A percentile compares a stretch with the other conserved stretches of the same genome.
phyloP scores from a whole-genome alignment of 352 stramenopile genomes.

The Phytophthora sp. region DNA sequence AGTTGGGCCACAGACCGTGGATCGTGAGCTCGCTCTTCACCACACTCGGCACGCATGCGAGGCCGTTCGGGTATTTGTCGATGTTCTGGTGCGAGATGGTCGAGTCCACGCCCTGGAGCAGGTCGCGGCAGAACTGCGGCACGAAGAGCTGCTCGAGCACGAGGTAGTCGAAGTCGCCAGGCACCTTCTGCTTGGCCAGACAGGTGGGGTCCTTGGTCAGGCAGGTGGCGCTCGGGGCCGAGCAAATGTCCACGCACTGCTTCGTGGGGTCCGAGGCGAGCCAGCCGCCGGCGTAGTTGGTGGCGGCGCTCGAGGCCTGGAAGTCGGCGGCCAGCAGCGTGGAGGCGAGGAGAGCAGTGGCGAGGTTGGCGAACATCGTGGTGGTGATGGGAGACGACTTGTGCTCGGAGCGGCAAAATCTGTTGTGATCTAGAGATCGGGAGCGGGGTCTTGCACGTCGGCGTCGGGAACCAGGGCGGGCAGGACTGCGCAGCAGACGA shows the following conservation, averaged over 20 bases:
- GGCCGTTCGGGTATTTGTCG: conserved; percentile 61
- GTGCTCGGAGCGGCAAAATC: conserved; percentile 12
- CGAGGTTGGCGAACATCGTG: conserved; percentile 23
- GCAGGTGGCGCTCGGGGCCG: conserved; percentile 60
- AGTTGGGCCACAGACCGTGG: conserved; percentile 82
- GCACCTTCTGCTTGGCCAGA: conserved; percentile 58
- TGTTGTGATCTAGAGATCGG: conserved; percentile 18
- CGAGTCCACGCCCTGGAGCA: conserved; percentile 68
- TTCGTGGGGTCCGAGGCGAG: conserved; percentile 35
- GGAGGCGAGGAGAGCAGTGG: conserved; percentile 27
- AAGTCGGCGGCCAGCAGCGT: conserved; percentile 34
- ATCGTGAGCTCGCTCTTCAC: conserved; percentile 73
- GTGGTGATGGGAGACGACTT: neutral
- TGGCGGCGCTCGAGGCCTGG: conserved; percentile 20
- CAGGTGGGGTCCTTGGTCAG: conserved; percentile 54
- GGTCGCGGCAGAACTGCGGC: conserved; percentile 82
- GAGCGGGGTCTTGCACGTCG: conserved; percentile 6
- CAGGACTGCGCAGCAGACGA: conserved; percentile 6
- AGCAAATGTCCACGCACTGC: conserved; percentile 82
- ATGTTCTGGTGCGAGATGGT: conserved; percentile 86
- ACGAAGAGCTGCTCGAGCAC: conserved; percentile 81
- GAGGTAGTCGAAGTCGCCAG: conserved; percentile 80
- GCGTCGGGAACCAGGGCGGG: neutral
- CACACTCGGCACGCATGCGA: conserved; percentile 44
- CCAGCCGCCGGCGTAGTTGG: conserved; percentile 74